Base-by-base conservation (phyloP, 169 alveolate genomes). In the Plasmodium yoelii region DNA sequence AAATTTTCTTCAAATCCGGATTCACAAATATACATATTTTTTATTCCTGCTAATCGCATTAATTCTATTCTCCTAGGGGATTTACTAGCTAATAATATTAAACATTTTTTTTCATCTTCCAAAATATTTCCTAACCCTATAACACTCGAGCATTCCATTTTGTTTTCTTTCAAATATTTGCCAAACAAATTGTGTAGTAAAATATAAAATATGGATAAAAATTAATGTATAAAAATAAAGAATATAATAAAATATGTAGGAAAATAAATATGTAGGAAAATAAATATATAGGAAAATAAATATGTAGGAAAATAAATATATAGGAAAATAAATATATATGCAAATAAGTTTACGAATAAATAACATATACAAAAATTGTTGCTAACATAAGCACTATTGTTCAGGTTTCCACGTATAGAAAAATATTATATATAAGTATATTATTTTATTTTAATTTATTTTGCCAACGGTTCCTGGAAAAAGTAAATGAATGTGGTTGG, bases 1-100 rank as follows among this genome's bases (percentile, higher is more conserved):
- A 94, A 73, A 59, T 92, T 90, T 88, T 94, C 96, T 28, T 92
- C 92, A 74, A 94, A 94, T 42, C 93, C 93, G 7, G 96, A 94
- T 18, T 65, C 86, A 42, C 90, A 82, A 55, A 65, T 49, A 47
- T 82, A 61, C 42, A 82, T 44, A 82, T 65, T 65, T 68, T 59
- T 46, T 44, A 82, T 61, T n/a, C 90, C 90, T 56, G 69, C 68
- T 57, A 82, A 68, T 34, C 56, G 67, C 86, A 82, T 65, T 57
- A 82, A 56, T 49, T 82, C 86, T 19, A 82, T 82, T 9, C 90
- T 82, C 34, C 90, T 67, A 12, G 90, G 86, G 59, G 90, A 82
- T 42, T 82, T 82, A 61, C 90, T 82, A 9, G 90, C 90, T 44
- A 82, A 56, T 34, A 82, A 55, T 10, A 82, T 46, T 73, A 82